Evolutionary conservation across 305 asterid genomes (phyloP), one percentile per base, ranked within the genome.

Genomic region (Fraxinus baroniana): DNA sequence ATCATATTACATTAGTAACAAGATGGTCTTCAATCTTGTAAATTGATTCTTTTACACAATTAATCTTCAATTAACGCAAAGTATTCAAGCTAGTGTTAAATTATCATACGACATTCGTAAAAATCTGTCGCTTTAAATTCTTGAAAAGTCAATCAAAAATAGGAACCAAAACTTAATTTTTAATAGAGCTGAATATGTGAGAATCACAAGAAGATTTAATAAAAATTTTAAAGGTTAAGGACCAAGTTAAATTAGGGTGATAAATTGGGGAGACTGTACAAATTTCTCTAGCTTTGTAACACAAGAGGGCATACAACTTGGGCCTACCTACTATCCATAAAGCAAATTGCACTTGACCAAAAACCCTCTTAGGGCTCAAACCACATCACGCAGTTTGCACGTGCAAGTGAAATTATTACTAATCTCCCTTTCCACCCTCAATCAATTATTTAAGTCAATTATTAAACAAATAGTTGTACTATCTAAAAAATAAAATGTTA

Each of bases 281-380:
- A 71, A 32, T 30, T 71, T 71, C 41, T 32, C 76, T 13, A 5
- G 22, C 76, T 71, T 71, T 52, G 17, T 71, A 32, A 71, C 24
- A 49, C 86, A 84, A 88, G 83, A 82, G 89, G 90, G 85, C 83
- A 85, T 89, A 84, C 91, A 88, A 4, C 75, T 1, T 49, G 85
- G 91, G 88, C 91, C 55, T 44, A 44, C 57, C 89, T 87, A 86
- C 91, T 82, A 80, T 80, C 78, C 86, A 78, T 41, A 28, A 86
- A 88, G 86, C 79, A 49, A 76, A 64, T 66, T 28, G 76, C 70
- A 68, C 81, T 80, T 62, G 49, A 33, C 39, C 55, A 7, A 44
- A 71, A 78, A 62, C 35, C 35, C 17, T 26, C 39, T 62, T 32
- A 24, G 24, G 70, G 60, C 82, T 77, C 81, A 57, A 80, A 83